Conservation (phyloP, 139 green algal genomes). For the Chlamydomonas sp. region DNA sequence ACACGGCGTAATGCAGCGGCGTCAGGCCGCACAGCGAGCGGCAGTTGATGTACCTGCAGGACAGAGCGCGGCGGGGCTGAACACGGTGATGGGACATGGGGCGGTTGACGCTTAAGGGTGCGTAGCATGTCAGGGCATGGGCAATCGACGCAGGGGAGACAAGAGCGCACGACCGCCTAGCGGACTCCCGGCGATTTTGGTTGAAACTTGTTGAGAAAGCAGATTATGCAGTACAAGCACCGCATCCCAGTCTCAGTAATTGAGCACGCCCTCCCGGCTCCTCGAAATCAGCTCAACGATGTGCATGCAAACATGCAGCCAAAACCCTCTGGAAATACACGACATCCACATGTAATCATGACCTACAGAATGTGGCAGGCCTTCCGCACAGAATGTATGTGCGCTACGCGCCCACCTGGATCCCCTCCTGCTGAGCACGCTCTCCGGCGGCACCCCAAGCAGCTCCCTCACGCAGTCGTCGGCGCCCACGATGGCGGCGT, state of each 20-base stretch:
- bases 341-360: no score
- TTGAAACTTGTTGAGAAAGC: no score
- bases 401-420: background rate
- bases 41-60: constrained; percentile 13
- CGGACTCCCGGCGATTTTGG: no score
- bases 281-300: no score
- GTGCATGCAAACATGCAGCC: no score
- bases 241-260: no score
- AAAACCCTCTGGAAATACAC: no score
- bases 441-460: background rate
- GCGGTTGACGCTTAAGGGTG: background rate
- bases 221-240: no score
- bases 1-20: constrained; percentile 23
- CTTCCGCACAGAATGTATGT: background rate
- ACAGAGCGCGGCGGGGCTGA: background rate
- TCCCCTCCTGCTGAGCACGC: background rate
- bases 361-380: no score
- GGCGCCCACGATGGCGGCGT: constrained; percentile 4
- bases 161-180: no score
- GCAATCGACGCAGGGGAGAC: no score
- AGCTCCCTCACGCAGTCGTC: background rate
- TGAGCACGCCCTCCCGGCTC: no score
- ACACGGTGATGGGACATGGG: background rate
- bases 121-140: background rate
- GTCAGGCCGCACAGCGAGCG: constrained; percentile 5